phyloP scores from a whole-genome alignment of 139 green algal genomes.

The Ostreobium quekettii region DNA sequence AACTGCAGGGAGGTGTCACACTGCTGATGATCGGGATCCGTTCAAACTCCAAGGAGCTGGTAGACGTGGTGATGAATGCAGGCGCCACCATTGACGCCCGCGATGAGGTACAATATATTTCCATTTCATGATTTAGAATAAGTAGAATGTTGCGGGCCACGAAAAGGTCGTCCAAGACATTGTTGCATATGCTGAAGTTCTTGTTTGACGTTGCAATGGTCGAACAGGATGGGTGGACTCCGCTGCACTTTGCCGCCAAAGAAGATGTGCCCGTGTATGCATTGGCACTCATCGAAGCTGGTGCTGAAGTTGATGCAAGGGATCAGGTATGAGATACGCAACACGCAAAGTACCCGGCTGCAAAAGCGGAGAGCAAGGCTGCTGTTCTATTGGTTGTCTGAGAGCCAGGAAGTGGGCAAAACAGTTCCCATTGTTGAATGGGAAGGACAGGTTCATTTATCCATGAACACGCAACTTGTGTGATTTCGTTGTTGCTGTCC shows the following conservation, averaged over 20 bases:
- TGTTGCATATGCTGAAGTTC: not conserved
- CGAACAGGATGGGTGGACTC: not conserved
- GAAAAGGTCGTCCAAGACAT: not conserved
- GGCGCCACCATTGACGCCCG: not conserved
- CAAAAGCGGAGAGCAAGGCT: not conserved
- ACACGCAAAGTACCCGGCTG: not conserved
- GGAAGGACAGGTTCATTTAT: not conserved
- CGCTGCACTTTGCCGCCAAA: conserved; percentile 4
- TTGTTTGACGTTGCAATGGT: not conserved
- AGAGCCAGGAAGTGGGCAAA: too few relatives aligned
- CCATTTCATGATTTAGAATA: not conserved
- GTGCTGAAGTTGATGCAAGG: conserved; percentile 7
- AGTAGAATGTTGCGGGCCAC: not conserved
- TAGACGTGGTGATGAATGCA: not conserved
- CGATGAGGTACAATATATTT: conserved; percentile 7
- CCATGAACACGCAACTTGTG: not conserved
- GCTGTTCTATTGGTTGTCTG: not conserved
- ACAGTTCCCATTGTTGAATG: not conserved
- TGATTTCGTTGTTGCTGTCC: not conserved
- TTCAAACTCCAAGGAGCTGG: not conserved
- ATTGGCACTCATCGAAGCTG: not conserved
- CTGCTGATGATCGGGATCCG: conserved; percentile 1
- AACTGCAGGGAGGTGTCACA: not conserved
- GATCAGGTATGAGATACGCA: not conserved
- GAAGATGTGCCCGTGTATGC: not conserved